Conservation (phyloP, 163 green algal genomes). For the Scenedesmus sp. region DNA sequence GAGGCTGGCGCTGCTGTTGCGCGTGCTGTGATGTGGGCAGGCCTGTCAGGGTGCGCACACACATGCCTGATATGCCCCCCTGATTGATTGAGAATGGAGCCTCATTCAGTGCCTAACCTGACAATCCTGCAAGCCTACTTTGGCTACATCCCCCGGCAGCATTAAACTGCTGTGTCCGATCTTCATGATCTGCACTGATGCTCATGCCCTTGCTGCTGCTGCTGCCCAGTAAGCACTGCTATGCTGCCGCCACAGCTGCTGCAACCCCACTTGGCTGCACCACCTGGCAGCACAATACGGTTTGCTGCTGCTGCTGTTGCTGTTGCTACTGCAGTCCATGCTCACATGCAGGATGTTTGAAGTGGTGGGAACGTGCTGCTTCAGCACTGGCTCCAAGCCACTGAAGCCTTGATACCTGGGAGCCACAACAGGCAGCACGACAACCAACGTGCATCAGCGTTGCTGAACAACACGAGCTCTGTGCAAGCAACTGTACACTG, state of each 20-base stretch:
- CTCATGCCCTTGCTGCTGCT: neutral
- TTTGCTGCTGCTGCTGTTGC: constrained; percentile 1
- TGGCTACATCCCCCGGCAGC: too few relatives aligned
- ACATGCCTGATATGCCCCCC: neutral
- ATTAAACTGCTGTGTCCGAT: neutral
- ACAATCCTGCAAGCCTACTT: neutral
- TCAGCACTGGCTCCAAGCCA: constrained; percentile 53
- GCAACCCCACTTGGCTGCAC: too few relatives aligned
- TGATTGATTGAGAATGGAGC: neutral
- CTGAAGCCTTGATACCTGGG: constrained; percentile 52
- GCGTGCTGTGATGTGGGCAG: too few relatives aligned
- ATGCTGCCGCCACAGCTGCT: neutral
- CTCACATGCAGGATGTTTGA: constrained; percentile 58
- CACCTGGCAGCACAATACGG: neutral
- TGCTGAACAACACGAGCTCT: too few relatives aligned
- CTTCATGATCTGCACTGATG: neutral
- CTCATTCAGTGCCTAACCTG: neutral
- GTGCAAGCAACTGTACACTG: neutral
- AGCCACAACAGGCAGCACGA: neutral
- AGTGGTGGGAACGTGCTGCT: constrained; percentile 29
- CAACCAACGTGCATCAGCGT: too few relatives aligned
- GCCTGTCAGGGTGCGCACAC: neutral
- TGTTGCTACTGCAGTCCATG: neutral
- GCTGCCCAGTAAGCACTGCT: neutral
- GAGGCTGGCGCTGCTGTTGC: neutral